Base-by-base conservation (phyloP, 306 rosid genomes). In the Prunus mume region DNA sequence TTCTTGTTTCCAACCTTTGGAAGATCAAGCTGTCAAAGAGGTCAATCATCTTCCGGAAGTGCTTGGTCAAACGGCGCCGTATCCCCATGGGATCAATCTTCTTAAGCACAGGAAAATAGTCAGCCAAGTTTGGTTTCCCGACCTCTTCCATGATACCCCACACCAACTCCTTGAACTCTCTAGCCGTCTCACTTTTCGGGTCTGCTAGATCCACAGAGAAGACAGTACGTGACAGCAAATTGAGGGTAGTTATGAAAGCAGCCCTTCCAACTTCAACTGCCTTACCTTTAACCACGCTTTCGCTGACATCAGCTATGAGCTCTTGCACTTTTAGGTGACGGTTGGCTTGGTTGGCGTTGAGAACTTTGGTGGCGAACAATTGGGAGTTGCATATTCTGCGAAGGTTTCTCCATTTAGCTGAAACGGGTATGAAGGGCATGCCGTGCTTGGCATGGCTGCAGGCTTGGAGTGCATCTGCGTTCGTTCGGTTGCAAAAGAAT, bases 41-140 rank as follows among this genome's bases (percentile, higher is more conserved):
- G 22, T 17, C 20, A 34, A 62, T 6, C 71, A n/a, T 28, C 49
- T 75, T 54, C 14, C 30, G 69, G 49, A 65, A 9, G 25, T 64
- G 68, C 32, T 32, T 30, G 3, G 24, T 5, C 46, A 64, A 18
- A 14, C 76, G 65, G 20, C 71, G 43, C 46, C 72, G 64, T n/a
- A 71, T 62, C 30, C 82, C 82, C 43, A 60, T 81, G 63, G 81
- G 85, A 4, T 80, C 89, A 55, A 86, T 3, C 28, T 3, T 5
- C 32, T 55, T 22, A 46, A 83, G 76, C 19, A 85, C 15, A 12
- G 86, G 85, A 27, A 86, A 83, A 9, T 58, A 78, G 28, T 86
- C 85, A 1, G 66, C 85, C 76, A 80, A n/a, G 76, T 83, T 83
- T 3, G 87, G 81, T 62, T 65, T 83, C 43, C 81, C 85, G 15